Conservation (phyloP, 495 filamentous ascomycete species). For the Talaromyces borbonicus region DNA sequence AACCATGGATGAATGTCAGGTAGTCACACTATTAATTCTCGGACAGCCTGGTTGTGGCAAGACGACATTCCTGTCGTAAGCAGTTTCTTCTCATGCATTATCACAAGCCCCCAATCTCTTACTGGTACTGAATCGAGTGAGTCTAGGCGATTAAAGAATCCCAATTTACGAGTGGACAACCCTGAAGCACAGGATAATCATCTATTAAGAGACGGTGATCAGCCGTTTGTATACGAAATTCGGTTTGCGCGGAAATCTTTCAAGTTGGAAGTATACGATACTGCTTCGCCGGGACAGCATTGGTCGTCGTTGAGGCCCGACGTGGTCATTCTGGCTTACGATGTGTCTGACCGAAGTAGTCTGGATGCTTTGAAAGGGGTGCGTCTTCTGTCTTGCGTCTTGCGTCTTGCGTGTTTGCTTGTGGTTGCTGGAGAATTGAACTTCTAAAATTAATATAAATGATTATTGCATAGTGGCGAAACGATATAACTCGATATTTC, state of each 20-base stretch:
- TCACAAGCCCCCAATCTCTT: constrained; percentile 16
- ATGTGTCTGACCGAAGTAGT: constrained; percentile 58
- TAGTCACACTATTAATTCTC: constrained; percentile 64
- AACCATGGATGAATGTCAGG: constrained; percentile 18
- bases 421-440: constrained; percentile 7
- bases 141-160: constrained; percentile 11
- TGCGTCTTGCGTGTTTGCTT: no score
- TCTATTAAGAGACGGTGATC: constrained; percentile 61
- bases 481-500: constrained; percentile 55
- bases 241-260: constrained; percentile 56
- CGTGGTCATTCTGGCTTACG: constrained; percentile 71
- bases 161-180: constrained; percentile 2
- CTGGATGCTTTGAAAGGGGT: constrained; percentile 55
- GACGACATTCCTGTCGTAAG: constrained; percentile 81
- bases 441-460: neutral
- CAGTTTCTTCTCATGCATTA: constrained; percentile 19
- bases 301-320: constrained; percentile 66
- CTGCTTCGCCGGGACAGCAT: constrained; percentile 55
- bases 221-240: constrained; percentile 77
- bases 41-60: constrained; percentile 79
- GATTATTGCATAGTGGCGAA: constrained; percentile 49
- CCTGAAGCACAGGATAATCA: constrained; percentile 10
- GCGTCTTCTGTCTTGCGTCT: constrained; percentile 21
- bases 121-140: constrained; percentile 4
- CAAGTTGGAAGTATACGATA: constrained; percentile 72